These are phyloP conservation scores for Agarophyton chilense DNA, from an alignment of 23 red algal species.

Conservation along the genomic window DNA sequence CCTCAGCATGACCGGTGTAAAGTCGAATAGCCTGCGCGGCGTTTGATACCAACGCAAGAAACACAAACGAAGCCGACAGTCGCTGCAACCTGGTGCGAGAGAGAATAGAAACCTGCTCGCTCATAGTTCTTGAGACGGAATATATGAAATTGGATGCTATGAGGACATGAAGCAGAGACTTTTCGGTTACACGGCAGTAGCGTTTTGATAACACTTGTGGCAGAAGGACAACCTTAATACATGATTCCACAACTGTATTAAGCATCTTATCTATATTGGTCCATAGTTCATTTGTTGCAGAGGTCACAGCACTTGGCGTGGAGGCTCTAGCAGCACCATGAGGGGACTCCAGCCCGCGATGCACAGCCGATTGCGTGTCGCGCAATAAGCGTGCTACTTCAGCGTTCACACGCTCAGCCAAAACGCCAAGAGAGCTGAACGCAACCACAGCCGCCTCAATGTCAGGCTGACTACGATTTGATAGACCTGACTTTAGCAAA, in stretches of 20 bases:
- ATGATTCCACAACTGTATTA: conserved; percentile 38
- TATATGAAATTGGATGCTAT: conserved; percentile 64
- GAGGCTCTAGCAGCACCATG: conserved; percentile 8
- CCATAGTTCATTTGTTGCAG: conserved; percentile 56
- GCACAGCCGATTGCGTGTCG: conserved; percentile 50
- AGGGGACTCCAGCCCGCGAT: conserved; percentile 59
- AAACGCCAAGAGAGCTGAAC: conserved; percentile 51
- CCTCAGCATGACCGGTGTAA: conserved; percentile 62
- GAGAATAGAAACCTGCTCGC: conserved; percentile 54
- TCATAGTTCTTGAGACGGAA: conserved; percentile 49
- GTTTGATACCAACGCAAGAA: conserved; percentile 64
- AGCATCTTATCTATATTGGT: conserved; percentile 61
- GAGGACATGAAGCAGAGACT: conserved; percentile 53
- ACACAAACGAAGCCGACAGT: conserved; percentile 34
- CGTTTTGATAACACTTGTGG: conserved; percentile 54
- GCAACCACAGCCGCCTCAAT: conserved; percentile 56
- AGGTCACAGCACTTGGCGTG: not conserved
- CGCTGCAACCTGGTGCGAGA: conserved; percentile 46
- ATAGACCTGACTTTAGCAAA: conserved; percentile 52
- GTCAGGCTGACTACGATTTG: conserved; percentile 30
- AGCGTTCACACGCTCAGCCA: conserved; percentile 47
- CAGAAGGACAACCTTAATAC: conserved; percentile 64
- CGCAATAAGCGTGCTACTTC: conserved; percentile 59
- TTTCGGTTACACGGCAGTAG: conserved; percentile 46
- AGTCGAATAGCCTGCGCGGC: conserved; percentile 55